Percentiles rank a stretch among this genome's conserved stretches.
These are phyloP conservation scores for Aegilops speltoides DNA, from an alignment of 176 grass and related monocot species.

Conservation along the genomic window DNA sequence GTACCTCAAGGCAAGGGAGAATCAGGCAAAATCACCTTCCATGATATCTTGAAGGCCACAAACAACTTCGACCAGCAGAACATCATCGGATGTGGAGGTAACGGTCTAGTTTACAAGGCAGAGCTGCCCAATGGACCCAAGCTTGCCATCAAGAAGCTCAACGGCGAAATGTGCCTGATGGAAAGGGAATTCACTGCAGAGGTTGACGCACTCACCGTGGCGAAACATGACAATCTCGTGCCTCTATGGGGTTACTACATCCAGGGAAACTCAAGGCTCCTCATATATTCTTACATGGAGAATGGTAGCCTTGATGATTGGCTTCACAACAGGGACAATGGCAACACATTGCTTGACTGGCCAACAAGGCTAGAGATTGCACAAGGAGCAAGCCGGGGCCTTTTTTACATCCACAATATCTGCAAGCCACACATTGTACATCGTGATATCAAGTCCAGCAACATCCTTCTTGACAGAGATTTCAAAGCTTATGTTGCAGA, in stretches of 20 bases:
- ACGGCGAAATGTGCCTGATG: constrained; percentile 75
- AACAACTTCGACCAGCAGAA: constrained; percentile 86
- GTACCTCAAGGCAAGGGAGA: constrained; percentile 54
- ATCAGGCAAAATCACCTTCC: constrained; percentile 49
- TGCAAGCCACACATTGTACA: constrained; percentile 85
- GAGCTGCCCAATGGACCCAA: constrained; percentile 59
- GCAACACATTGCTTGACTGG: constrained; percentile 65
- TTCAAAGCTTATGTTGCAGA: constrained; percentile 83
- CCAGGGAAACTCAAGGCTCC: constrained; percentile 55
- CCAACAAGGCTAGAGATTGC: constrained; percentile 70
- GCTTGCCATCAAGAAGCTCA: constrained; percentile 86
- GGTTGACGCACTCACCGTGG: constrained; percentile 73
- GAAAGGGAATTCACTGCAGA: constrained; percentile 84
- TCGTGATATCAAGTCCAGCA: constrained; percentile 91
- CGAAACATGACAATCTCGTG: constrained; percentile 78
- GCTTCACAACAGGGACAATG: constrained; percentile 63
- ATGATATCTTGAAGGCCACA: constrained; percentile 75
- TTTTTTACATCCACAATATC: constrained; percentile 80
- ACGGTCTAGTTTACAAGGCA: constrained; percentile 81
- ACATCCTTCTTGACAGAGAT: constrained; percentile 80
- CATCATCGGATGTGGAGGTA: constrained; percentile 86
- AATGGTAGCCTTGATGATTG: constrained; percentile 94
- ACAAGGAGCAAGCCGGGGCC: constrained; percentile 65
- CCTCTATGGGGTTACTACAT: constrained; percentile 82
- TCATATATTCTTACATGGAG: constrained; percentile 97